Base-by-base conservation (phyloP, 2,329 filamentous ascomycete species). In the Trichoderma sp. region DNA sequence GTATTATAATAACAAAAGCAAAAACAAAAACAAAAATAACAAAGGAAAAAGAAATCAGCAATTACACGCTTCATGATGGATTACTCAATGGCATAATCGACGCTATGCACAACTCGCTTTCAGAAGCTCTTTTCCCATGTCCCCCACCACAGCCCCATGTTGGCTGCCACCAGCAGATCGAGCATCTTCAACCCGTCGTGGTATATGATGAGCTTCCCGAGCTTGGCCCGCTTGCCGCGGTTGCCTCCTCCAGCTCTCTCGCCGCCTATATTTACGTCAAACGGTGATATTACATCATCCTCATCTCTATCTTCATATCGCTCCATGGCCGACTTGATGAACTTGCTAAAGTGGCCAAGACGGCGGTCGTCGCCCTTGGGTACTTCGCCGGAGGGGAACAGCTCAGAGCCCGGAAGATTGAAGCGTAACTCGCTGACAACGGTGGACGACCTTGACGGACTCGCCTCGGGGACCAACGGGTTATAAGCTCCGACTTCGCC, bases 151-250 rank as follows among this genome's bases (percentile, higher is more conserved):
- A 98, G 84, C 1, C 93, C 94, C 82, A 99, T 89, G 79, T 97
- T 98, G 12, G 94, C 92, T 4, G 95, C 93, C 24, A 99, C 93
- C 0, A 97, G 85, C 72, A 99, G 81, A 84, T 99, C 96, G 77
- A 98, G 82, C 95, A 99, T 98, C 84, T 97, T 97, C 75, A 97
- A 83, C 0, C 96, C 96, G 77, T 97, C 95, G 71, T 95, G 90
- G 76, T 94, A 89, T 47, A 99, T 87, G 66, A 98, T 94, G 66
- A 99, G 84, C 82, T 98, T 99, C 0, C 95, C 96, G 76, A 99
- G 84, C 83, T 99, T 99, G 4, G 94, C 95, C 77, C 93, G 89
- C 80, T 93, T 94, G 0, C 95, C 95, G 58, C 91, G 88, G 78
- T 93, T 92, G 0, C 95, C 95, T 26, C 95, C 95, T 1, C 95